Conservation (phyloP, 2,329 filamentous ascomycete species). For the Gliomastix tumulicola region DNA sequence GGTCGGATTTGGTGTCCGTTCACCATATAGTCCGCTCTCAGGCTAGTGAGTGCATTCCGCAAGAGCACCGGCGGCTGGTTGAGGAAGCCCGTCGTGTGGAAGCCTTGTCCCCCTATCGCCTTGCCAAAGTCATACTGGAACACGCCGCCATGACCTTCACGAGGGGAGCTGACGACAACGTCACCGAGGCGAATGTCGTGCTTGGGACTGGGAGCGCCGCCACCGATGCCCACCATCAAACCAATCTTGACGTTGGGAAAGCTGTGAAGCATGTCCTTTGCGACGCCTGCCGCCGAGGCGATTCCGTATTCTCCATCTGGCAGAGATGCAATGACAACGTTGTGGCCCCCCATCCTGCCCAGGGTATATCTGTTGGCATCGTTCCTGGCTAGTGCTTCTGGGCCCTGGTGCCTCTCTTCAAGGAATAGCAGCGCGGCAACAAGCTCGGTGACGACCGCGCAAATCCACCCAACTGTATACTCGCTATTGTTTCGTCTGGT, state of each 20-base stretch:
- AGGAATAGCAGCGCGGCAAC: slow-evolving; percentile 28
- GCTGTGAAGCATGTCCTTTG: slow-evolving; percentile 15
- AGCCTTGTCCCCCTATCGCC: background rate
- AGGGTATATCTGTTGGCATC: slow-evolving; percentile 21
- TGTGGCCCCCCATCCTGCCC: slow-evolving; percentile 21
- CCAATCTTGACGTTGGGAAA: slow-evolving; percentile 19
- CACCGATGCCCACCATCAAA: slow-evolving; percentile 24
- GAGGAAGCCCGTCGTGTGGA: slow-evolving; percentile 1
- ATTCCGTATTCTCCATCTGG: slow-evolving; percentile 18
- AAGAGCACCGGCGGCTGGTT: slow-evolving; percentile 1
- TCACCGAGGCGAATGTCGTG: slow-evolving; percentile 19
- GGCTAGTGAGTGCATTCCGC: background rate
- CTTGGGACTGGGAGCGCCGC: slow-evolving; percentile 19
- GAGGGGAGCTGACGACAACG: slow-evolving; percentile 8
- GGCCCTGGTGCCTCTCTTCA: slow-evolving; percentile 24
- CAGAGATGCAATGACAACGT: slow-evolving; percentile 22
- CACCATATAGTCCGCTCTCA: background rate
- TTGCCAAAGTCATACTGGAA: slow-evolving; percentile 4
- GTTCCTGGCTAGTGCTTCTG: slow-evolving; percentile 11
- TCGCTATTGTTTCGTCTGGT: too few relatives aligned
- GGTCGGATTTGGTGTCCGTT: too few relatives aligned
- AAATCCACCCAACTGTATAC: slow-evolving; percentile 38
- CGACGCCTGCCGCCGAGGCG: slow-evolving; percentile 15
- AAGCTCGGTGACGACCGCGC: slow-evolving; percentile 25
- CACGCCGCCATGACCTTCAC: background rate